Base-by-base conservation (phyloP, 176 grass and related monocot species). In the Lolium multiflorum region DNA sequence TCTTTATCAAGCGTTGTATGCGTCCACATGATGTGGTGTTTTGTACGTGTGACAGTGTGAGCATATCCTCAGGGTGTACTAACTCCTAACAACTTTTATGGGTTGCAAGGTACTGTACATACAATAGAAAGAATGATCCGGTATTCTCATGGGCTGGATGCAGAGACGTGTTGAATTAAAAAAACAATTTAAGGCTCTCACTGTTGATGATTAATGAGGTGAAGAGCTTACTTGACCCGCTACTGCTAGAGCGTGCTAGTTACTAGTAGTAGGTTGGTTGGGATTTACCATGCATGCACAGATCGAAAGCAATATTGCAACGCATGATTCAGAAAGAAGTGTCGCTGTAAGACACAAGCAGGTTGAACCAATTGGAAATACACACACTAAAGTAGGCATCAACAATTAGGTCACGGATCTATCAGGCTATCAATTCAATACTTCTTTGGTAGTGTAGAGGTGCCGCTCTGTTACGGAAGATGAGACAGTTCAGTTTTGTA, bases 161-260 rank as follows among this genome's bases (percentile, higher is more conserved):
- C 12, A 51, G 47, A 76, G 73, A 76, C 73, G 25, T 76, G 25
- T 28, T 8, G 24, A 50, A 16, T 75, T 75, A 55, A 55, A 24
- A 31, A 35, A 35, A 55, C 25, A 76, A 76, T 55, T 55, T 20
- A 55, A 11, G 52, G 49, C 49, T 11, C 7, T 4, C 24, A 55
- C 74, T 56, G 50, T 56, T 55, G 74, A 76, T 15, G 49, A 76
- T 56, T 76, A 18, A 76, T 55, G 48, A 55, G 25, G 4, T 76
- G 25, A 76, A 76, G 26, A 20, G 15, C 74, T 37, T 37, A 76
- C 9, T 54, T 76, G 48, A 35, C 48, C 49, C 54, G 24, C 24
- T 51, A 74, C 48, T 76, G 22, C 25, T 51, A 74, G 71, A 74
- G 71, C 11, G 67, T 65, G 25, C 8, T 18, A 10, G 20, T 69